phyloP scores from a whole-genome alignment of 352 stramenopile genomes.

The Plasmopara muralis region DNA sequence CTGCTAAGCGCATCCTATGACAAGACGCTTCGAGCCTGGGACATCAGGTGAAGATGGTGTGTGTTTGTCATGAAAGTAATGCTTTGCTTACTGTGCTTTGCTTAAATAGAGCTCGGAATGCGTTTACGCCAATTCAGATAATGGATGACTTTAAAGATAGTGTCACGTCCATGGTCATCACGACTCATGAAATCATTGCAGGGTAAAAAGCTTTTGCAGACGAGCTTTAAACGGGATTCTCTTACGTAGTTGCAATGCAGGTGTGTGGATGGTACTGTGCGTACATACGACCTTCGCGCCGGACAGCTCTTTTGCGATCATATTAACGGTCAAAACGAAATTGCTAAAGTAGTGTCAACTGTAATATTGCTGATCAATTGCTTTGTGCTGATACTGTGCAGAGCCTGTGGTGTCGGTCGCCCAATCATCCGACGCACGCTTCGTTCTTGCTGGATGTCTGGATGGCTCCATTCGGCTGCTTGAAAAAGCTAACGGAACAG shows the following conservation, averaged over 20 bases:
- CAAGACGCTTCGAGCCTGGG: slow-evolving; percentile 77
- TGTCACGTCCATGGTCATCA: slow-evolving; percentile 76
- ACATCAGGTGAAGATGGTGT: slow-evolving; percentile 38
- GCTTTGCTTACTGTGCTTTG: slow-evolving; percentile 2
- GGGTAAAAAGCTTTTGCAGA: slow-evolving; percentile 23
- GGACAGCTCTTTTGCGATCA: slow-evolving; percentile 64
- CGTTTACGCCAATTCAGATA: slow-evolving; percentile 75
- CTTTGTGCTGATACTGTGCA: slow-evolving; percentile 13
- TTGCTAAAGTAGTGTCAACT: neutral
- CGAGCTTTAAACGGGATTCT: no score
- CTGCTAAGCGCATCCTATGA: slow-evolving; percentile 85
- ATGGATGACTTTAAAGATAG: slow-evolving; percentile 86
- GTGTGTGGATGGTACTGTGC: slow-evolving; percentile 77
- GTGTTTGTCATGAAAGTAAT: neutral
- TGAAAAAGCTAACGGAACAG: slow-evolving; percentile 48
- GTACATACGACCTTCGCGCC: slow-evolving; percentile 78
- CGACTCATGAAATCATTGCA: slow-evolving; percentile 74
- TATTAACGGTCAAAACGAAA: slow-evolving; percentile 40
- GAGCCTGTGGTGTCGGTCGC: slow-evolving; percentile 72
- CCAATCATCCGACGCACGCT: slow-evolving; percentile 65
- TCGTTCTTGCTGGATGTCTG: slow-evolving; percentile 71
- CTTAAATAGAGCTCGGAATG: slow-evolving; percentile 50
- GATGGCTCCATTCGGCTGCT: slow-evolving; percentile 73
- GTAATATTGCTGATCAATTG: neutral
- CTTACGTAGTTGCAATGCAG: slow-evolving; percentile 18